Evolutionary conservation across 108 stramenopile species (phyloP).

Genomic region (Nannochloropsis gaditana): DNA sequence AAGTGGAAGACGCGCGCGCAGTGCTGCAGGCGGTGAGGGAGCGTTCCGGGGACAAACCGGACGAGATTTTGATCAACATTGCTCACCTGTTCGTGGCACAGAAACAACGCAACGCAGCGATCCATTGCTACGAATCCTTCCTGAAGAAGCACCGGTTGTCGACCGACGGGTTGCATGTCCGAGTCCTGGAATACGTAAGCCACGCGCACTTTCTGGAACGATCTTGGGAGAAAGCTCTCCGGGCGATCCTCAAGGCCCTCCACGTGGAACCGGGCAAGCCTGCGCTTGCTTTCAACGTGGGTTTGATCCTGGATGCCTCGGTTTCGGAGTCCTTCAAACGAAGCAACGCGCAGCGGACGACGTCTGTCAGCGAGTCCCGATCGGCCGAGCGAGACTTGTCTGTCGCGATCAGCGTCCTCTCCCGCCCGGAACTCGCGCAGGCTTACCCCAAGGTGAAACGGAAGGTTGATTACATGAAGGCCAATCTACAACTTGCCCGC

Average conservation of each 20-base stretch:
- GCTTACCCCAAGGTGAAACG: not conserved
- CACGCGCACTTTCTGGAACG: not conserved
- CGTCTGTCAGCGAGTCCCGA: not conserved
- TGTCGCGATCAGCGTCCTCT: not conserved
- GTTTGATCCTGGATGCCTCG: not conserved
- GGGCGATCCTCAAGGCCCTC: not conserved
- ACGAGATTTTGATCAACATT: conserved; percentile 20
- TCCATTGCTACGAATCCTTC: conserved; percentile 1
- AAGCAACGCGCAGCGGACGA: not conserved
- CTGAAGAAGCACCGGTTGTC: not conserved
- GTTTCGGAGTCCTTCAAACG: not conserved
- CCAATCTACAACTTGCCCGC: not conserved
- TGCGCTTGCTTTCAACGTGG: not conserved
- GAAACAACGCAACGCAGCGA: not conserved
- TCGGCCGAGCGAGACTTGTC: not conserved
- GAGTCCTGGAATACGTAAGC: not conserved
- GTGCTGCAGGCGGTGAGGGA: conserved; percentile 8
- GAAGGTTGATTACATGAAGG: not conserved
- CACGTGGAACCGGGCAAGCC: not conserved
- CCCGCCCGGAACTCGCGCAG: not conserved
- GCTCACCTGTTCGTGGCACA: not conserved
- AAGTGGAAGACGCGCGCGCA: not conserved
- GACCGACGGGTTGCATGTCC: not conserved
- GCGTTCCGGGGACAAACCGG: not conserved
- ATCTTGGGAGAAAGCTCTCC: not conserved